phyloP scores from a whole-genome alignment of 2,329 filamentous ascomycete species.

The Pseudocercospora macadamiae region DNA sequence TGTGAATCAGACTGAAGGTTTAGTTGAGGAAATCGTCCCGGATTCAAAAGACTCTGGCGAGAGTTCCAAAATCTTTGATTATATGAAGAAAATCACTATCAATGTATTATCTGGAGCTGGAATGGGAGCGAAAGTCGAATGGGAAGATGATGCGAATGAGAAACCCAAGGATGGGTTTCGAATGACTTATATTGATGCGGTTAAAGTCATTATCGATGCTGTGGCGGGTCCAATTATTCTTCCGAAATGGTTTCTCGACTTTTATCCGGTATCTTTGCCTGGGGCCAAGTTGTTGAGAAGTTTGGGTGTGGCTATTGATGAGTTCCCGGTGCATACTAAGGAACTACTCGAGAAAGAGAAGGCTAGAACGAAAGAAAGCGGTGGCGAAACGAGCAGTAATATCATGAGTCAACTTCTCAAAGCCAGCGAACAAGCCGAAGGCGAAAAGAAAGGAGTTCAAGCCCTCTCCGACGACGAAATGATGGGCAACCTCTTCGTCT shows the following conservation, averaged over 20 bases:
- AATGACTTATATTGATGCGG: conserved; percentile 37
- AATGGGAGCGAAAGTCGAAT: conserved; percentile 34
- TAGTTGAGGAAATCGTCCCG: conserved; percentile 33
- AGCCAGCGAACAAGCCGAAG: conserved; percentile 24
- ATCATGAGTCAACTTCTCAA: conserved; percentile 35
- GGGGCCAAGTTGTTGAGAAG: conserved; percentile 22
- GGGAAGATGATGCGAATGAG: conserved; percentile 28
- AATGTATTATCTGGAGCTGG: conserved; percentile 38
- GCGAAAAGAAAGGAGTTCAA: conserved; percentile 20
- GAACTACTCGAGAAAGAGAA: conserved; percentile 31
- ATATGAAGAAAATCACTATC: conserved; percentile 40
- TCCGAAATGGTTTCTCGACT: conserved; percentile 30
- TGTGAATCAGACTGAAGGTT: conserved; percentile 31
- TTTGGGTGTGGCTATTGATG: conserved; percentile 29
- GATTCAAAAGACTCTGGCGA: conserved; percentile 12
- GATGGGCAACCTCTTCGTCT: conserved; percentile 51
- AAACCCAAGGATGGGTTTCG: conserved; percentile 33
- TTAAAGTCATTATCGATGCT: conserved; percentile 29
- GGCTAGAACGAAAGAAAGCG: conserved; percentile 13
- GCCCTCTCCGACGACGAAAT: conserved; percentile 45
- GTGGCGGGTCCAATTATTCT: conserved; percentile 32
- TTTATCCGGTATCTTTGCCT: conserved; percentile 30
- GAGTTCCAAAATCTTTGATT: conserved; percentile 34
- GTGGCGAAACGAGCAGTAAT: conserved; percentile 29
- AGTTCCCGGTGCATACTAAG: conserved; percentile 32